Conservation (phyloP, 352 stramenopile genomes). For the Sclerospora graminicola region DNA sequence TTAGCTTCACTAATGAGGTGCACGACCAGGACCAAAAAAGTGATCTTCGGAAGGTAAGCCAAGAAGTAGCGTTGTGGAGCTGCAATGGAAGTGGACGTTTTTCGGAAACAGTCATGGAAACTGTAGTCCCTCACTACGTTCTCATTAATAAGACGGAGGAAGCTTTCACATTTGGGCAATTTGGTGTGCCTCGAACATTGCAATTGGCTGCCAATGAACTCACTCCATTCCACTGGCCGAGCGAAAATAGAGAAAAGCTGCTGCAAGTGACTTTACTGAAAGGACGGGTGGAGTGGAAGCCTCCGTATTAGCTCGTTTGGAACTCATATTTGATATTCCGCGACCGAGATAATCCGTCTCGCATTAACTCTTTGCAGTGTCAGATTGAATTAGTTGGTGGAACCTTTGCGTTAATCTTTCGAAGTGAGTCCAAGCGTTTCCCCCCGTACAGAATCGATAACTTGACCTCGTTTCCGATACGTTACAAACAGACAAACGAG, state of each 20-base stretch:
- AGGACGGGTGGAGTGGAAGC: constrained; percentile 77
- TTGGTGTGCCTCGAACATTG: constrained; percentile 64
- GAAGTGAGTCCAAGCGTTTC: constrained; percentile 78
- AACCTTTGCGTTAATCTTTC: constrained; percentile 77
- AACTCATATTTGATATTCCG: constrained; percentile 79
- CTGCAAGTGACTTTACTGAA: constrained; percentile 80
- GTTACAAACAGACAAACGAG: constrained; percentile 78
- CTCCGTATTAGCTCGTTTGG: constrained; percentile 81
- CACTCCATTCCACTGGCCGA: constrained; percentile 80
- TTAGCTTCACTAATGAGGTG: constrained; percentile 71
- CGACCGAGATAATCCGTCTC: constrained; percentile 48
- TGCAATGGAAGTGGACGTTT: constrained; percentile 74
- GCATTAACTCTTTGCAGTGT: constrained; percentile 84
- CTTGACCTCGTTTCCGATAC: constrained; percentile 84
- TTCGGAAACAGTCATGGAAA: constrained; percentile 81
- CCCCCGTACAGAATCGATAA: constrained; percentile 88
- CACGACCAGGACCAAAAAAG: constrained; percentile 45
- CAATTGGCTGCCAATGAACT: constrained; percentile 65
- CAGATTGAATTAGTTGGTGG: constrained; percentile 81
- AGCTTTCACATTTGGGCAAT: constrained; percentile 78
- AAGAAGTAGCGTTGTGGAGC: constrained; percentile 81
- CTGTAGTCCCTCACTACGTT: constrained; percentile 78
- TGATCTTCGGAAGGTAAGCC: constrained; percentile 50
- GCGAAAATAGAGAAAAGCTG: constrained; percentile 57
- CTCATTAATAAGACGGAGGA: constrained; percentile 81